Base-by-base conservation (phyloP, 768 basidiomycete species). In the Ephemerocybe angulata region DNA sequence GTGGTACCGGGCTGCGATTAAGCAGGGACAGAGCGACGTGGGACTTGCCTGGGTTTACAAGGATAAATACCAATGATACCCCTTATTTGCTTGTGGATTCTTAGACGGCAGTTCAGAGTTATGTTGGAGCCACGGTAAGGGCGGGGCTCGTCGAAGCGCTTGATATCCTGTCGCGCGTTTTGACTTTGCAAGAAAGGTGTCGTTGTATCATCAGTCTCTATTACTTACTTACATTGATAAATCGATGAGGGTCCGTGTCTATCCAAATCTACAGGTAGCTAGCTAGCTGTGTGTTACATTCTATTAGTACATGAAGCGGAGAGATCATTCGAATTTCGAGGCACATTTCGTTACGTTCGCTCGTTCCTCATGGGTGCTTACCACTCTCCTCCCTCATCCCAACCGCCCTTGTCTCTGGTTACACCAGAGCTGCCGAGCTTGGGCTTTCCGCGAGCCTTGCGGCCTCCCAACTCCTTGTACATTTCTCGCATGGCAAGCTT, bases 31-130 rank as follows among this genome's bases (percentile, higher is more conserved):
- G 52, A 93, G 90, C 64, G 87, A 90, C 62, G 77, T 93, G 58
- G 91, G 91, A 22, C 78, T 93, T 43, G 89, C 89, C 2, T 93
- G 91, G 91, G 93, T 93, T 58, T 90, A 90, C 75, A 95, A 95
- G 69, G 85, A 89, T 64, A 94, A 94, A 70, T 93, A 84, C 62
- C 76, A 76, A 63, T 79, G 52, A 58, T 52, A 21, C 28, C 30
- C 4, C 24, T 54, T 27, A 24, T 11, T 44, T 35, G 38, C 52
- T 51, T 29, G 50, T 19, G 3, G 31, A 7, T 29, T 35, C 49
- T 51, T n/a, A 38, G 5, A 30, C 19, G 19, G n/a, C n/a, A n/a
- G n/a, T n/a, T n/a, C n/a, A n/a, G n/a, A n/a, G n/a, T n/a, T n/a
- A n/a, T n/a, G n/a, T n/a, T n/a, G n/a, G n/a, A n/a, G n/a, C n/a